Conservation (phyloP, 2,329 filamentous ascomycete genomes). For the Exophiala alcalophila region DNA sequence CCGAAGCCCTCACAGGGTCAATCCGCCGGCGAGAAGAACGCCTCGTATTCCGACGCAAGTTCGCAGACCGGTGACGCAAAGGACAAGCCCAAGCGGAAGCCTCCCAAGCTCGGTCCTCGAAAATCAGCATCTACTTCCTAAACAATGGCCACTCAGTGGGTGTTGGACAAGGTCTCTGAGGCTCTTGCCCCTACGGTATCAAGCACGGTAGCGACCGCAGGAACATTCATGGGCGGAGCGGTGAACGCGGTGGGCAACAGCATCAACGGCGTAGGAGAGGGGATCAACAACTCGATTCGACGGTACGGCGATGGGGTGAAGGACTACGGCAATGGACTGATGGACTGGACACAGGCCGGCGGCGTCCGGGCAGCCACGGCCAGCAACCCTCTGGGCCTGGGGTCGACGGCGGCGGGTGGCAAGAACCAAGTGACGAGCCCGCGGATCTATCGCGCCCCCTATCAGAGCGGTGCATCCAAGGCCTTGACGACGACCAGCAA, state of each 20-base stretch:
- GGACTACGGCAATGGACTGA: conserved; percentile 32
- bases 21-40: conserved; percentile 2
- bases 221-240: conserved; percentile 28
- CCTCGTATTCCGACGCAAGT: conserved; percentile 8
- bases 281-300: conserved; percentile 27
- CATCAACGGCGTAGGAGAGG: conserved; percentile 32
- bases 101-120: conserved; percentile 28
- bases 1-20: conserved; percentile 9
- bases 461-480: conserved; percentile 31
- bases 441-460: conserved; percentile 21
- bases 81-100: conserved; percentile 26
- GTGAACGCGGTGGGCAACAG: conserved; percentile 29
- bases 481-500: conserved; percentile 26
- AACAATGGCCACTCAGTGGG: conserved; percentile 31
- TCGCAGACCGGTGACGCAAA: conserved; percentile 18
- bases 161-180: conserved; percentile 29
- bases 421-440: conserved; percentile 27
- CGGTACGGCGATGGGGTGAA: conserved; percentile 30
- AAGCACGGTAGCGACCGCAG: conserved; percentile 26
- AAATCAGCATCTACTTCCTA: conserved; percentile 19
- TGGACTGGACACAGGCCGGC: conserved; percentile 32
- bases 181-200: conserved; percentile 28
- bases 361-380: conserved; percentile 29
- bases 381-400: conserved; percentile 32
- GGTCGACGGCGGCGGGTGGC: conserved; percentile 21